Conservation (phyloP, 2,329 filamentous ascomycete species). For the Beauveria sp. region DNA sequence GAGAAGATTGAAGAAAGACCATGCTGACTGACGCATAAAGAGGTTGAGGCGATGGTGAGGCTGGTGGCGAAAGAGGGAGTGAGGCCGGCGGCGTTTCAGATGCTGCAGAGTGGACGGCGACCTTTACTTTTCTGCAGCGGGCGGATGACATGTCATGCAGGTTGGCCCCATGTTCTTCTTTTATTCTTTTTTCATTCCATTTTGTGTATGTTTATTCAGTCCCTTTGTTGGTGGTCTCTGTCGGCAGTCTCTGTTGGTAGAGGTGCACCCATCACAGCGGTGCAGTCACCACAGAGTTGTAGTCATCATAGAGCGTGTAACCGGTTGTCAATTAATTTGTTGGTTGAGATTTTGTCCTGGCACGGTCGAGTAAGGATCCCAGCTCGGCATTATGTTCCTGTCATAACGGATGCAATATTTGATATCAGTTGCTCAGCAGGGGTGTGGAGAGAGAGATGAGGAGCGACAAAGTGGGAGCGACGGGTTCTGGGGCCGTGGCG, state of each 20-base stretch:
- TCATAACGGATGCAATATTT: background rate
- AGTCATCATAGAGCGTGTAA: too few species aligned
- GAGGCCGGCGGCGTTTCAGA: background rate
- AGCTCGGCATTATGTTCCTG: too few species aligned
- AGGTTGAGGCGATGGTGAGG: background rate
- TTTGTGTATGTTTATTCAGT: background rate
- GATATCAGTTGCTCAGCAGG: background rate
- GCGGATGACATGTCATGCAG: background rate
- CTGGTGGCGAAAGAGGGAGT: background rate
- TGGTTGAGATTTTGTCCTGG: too few species aligned
- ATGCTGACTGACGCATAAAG: background rate
- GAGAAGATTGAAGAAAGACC: too few species aligned
- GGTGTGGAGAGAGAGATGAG: background rate
- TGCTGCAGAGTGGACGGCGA: background rate
- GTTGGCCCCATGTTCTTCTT: background rate
- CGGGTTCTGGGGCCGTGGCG: background rate
- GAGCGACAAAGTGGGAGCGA: background rate
- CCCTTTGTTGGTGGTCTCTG: too few species aligned
- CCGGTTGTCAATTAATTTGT: too few species aligned
- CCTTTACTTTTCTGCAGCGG: background rate
- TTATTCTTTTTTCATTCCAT: background rate
- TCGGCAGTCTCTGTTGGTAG: too few species aligned
- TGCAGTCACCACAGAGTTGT: too few species aligned
- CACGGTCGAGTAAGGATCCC: too few species aligned
- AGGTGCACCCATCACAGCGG: too few species aligned